phyloP scores from a whole-genome alignment of 495 filamentous ascomycete genomes.

The Aspergillus coremiiformis region DNA sequence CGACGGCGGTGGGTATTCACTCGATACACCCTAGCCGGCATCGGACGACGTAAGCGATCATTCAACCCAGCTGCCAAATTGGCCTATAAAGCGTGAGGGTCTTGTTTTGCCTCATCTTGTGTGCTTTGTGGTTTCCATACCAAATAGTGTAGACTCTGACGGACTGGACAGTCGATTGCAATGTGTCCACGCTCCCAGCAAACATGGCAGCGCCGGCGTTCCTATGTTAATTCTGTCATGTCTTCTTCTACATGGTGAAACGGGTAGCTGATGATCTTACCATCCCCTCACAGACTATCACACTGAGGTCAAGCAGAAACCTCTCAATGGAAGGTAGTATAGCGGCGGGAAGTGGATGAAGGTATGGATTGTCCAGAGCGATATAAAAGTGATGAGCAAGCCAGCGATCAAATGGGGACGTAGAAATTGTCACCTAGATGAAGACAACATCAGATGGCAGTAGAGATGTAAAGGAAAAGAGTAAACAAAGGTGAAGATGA shows the following conservation, averaged over 20 bases:
- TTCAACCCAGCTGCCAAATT: neutral
- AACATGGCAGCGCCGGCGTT: neutral
- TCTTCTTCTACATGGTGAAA: neutral
- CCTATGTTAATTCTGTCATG: neutral
- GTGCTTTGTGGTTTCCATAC: neutral
- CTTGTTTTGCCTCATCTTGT: neutral
- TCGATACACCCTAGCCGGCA: neutral
- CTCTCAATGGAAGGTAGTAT: neutral
- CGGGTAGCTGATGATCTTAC: neutral
- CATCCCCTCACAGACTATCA: neutral
- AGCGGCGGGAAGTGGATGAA: neutral
- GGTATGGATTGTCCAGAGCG: too few relatives aligned
- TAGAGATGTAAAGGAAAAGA: too few relatives aligned
- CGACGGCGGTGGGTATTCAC: neutral
- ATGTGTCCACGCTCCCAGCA: neutral
- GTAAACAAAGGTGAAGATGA: too few relatives aligned
- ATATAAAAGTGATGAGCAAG: too few relatives aligned
- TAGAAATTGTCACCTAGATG: too few relatives aligned
- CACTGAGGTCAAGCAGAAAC: neutral
- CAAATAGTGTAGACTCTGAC: neutral
- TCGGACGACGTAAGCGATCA: neutral
- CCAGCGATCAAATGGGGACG: too few relatives aligned
- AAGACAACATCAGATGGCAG: too few relatives aligned
- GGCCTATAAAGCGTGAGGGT: neutral
- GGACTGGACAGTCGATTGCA: neutral